Evolutionary conservation across 805 yeast species (phyloP).

Genomic region (Saccharomyces eubayanus): DNA sequence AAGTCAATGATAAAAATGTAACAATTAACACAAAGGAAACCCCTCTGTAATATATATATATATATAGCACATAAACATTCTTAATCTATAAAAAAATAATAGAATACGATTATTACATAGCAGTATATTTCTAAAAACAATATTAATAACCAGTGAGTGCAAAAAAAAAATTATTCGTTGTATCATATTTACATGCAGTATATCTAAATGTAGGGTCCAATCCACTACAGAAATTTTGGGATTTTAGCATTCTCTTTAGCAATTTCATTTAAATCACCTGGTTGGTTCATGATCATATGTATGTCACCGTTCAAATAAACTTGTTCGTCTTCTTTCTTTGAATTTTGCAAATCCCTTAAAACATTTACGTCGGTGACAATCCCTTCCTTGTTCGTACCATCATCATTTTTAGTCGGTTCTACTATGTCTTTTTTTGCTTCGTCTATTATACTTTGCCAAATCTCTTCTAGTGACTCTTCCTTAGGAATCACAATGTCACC

Average conservation of each 20-base stretch:
- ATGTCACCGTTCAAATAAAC: slow-evolving; percentile 26
- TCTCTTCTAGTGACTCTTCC: slow-evolving; percentile 25
- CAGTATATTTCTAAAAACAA: background rate
- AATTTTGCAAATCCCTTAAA: slow-evolving; percentile 8
- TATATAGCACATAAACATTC: background rate
- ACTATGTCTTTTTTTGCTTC: slow-evolving; percentile 12
- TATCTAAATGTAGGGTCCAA: background rate
- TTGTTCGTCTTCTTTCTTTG: slow-evolving; percentile 21
- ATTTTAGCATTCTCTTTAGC: slow-evolving; percentile 33
- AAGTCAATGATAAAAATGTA: background rate
- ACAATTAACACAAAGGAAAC: background rate
- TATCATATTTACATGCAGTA: slow-evolving; percentile 1
- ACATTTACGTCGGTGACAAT: slow-evolving; percentile 14
- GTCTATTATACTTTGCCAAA: slow-evolving; percentile 24
- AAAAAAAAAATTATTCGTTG: background rate
- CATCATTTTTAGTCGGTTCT: background rate
- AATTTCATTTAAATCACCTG: slow-evolving; percentile 34
- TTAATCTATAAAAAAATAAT: background rate
- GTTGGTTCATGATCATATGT: slow-evolving; percentile 33
- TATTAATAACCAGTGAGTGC: background rate
- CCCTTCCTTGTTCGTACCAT: background rate
- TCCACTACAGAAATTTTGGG: slow-evolving; percentile 29
- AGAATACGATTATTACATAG: background rate
- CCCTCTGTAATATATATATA: background rate
- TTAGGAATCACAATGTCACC: slow-evolving; percentile 12